Conservation (phyloP, 2,329 filamentous ascomycete species). For the Botrytis galanthina region DNA sequence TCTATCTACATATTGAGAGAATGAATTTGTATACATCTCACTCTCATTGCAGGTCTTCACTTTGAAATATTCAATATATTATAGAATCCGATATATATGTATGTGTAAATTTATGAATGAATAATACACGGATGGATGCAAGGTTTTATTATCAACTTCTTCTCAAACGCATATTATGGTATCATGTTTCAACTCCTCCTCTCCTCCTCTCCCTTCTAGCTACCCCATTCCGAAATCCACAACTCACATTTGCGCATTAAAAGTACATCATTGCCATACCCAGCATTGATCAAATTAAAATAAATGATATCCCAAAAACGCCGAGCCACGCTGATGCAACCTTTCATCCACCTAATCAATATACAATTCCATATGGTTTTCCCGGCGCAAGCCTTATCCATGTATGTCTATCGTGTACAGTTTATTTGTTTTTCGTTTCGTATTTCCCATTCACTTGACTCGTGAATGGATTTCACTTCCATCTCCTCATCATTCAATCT, state of each 20-base stretch:
- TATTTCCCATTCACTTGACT: background rate
- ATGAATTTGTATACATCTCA: background rate
- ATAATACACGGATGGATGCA: background rate
- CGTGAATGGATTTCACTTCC: background rate
- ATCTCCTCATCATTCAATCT: background rate
- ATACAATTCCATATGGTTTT: background rate
- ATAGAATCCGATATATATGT: background rate
- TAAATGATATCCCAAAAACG: conserved; percentile 4
- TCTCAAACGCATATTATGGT: background rate
- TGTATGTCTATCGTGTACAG: conserved; percentile 1
- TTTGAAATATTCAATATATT: background rate
- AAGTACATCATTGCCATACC: background rate
- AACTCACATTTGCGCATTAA: background rate
- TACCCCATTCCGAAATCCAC: background rate
- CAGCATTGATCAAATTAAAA: background rate
- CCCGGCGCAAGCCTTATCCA: background rate
- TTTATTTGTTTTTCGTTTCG: background rate
- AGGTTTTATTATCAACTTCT: background rate
- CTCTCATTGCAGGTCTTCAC: background rate
- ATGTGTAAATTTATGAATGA: background rate
- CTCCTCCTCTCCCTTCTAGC: background rate
- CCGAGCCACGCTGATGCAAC: conserved; percentile 8
- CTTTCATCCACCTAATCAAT: background rate
- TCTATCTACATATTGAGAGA: background rate
- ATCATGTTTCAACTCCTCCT: background rate